These are phyloP conservation scores for Rusavskia elegans DNA, from an alignment of 495 filamentous ascomycete species.

Conservation along the genomic window DNA sequence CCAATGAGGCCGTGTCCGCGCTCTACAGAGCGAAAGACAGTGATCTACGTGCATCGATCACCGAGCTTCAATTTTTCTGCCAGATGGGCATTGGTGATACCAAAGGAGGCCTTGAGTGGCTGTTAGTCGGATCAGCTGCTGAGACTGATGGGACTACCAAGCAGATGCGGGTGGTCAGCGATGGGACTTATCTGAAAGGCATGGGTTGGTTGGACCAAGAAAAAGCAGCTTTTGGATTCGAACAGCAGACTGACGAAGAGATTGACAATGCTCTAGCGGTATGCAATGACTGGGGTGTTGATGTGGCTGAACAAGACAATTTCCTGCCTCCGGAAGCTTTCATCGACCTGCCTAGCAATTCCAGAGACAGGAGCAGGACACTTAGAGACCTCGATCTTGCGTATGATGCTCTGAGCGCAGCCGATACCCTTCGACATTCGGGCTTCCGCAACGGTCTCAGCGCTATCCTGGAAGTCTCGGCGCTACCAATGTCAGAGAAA, in stretches of 20 bases:
- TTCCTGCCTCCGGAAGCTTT: background rate
- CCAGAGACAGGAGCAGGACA: too few relatives aligned
- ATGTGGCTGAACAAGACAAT: slow-evolving; percentile 4
- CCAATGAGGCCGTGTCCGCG: slow-evolving; percentile 44
- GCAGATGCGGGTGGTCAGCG: slow-evolving; percentile 67
- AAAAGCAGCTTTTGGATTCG: slow-evolving; percentile 11
- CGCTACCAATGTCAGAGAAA: slow-evolving; percentile 42
- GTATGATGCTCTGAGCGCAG: slow-evolving; percentile 10
- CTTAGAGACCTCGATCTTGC: slow-evolving; percentile 1
- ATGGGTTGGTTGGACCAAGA: slow-evolving; percentile 68
- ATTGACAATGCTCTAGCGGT: slow-evolving; percentile 36
- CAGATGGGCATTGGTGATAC: slow-evolving; percentile 88
- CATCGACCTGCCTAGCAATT: background rate
- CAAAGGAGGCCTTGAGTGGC: slow-evolving; percentile 81
- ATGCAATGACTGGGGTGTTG: slow-evolving; percentile 40
- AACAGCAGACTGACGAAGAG: slow-evolving; percentile 18
- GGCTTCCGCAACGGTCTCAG: slow-evolving; percentile 1
- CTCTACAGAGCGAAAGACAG: slow-evolving; percentile 50
- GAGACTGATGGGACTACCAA: slow-evolving; percentile 50
- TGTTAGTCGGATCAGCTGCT: slow-evolving; percentile 57
- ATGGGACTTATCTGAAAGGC: slow-evolving; percentile 56
- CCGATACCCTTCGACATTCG: slow-evolving; percentile 5
- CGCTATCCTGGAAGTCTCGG: slow-evolving; percentile 38
- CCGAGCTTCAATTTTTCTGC: slow-evolving; percentile 88
- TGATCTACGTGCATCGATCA: slow-evolving; percentile 72